Conservation (phyloP, 306 rosid genomes). For the Ormosia semicastrata region DNA sequence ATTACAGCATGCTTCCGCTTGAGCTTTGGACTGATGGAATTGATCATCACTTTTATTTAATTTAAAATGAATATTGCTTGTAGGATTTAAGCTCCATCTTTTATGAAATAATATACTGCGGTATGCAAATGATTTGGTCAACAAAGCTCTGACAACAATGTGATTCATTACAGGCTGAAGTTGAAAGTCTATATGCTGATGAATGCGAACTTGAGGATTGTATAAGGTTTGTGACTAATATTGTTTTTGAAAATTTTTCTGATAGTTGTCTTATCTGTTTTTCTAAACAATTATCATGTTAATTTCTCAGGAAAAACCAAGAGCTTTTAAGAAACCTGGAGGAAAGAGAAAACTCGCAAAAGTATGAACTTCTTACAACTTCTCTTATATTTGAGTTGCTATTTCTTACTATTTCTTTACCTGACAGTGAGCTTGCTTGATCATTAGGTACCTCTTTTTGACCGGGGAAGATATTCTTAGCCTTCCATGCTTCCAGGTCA, state of each 20-base stretch:
- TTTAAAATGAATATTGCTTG: slow-evolving; percentile 19
- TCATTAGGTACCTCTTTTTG: slow-evolving; percentile 57
- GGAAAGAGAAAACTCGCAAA: slow-evolving; percentile 46
- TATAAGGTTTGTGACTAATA: slow-evolving; percentile 55
- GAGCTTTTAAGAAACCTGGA: slow-evolving; percentile 58
- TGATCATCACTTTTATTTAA: slow-evolving; percentile 1
- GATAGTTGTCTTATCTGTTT: slow-evolving; percentile 12
- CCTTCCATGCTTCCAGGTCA: slow-evolving; percentile 77
- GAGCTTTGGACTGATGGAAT: slow-evolving; percentile 7
- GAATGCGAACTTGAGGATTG: slow-evolving; percentile 63
- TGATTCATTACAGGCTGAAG: slow-evolving; percentile 66
- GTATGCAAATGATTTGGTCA: slow-evolving; percentile 13
- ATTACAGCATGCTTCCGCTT: not conserved
- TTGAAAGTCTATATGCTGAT: slow-evolving; percentile 50
- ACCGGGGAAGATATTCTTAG: slow-evolving; percentile 62
- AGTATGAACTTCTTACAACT: slow-evolving; percentile 42
- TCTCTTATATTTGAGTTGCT: not conserved
- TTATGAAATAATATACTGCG: not conserved
- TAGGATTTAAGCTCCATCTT: slow-evolving; percentile 19
- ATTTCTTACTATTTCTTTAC: slow-evolving; percentile 23
- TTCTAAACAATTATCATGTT: slow-evolving; percentile 18
- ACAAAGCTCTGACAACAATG: slow-evolving; percentile 24
- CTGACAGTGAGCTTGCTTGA: slow-evolving; percentile 31
- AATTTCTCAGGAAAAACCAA: slow-evolving; percentile 57
- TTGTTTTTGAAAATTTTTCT: slow-evolving; percentile 5